Evolutionary conservation across 1,284 basidiomycete genomes (phyloP), one percentile per base, ranked within the genome.

Genomic region (Rhodotorula sp.): DNA sequence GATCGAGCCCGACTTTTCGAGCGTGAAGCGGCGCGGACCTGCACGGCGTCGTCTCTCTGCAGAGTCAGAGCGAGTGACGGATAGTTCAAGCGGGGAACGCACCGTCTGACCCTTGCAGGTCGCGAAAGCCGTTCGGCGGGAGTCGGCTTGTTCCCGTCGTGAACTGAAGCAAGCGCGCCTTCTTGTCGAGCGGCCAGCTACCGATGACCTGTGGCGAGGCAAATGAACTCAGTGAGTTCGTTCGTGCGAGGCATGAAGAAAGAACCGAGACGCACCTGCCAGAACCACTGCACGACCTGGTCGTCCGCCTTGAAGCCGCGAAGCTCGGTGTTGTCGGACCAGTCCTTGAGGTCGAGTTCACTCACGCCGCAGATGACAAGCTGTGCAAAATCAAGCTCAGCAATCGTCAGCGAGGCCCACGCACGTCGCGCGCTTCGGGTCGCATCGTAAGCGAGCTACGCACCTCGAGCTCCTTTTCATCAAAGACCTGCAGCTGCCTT

Each of bases 391-490:
- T 80, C 34, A 56, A 8, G 9, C 17, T 34, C 34, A 34, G 34
- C 34, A 17, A 19, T 21, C 9, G 19, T 5, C 34, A 80, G 67
- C 79, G 21, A 42, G 42, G 52, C 14, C 7, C 19, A 49, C 5
- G 48, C 23, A 8, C 25, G 25, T 53, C 21, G 25, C 25, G n/a
- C 13, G 13, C 19, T 5, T 25, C 52, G 13, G 27, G n/a, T 4
- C n/a, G 25, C 13, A 34, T n/a, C 12, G 7, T 5, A 49, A 46
- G 34, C 34, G 19, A 14, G 25, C 16, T 23, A 70, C 79, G 61
- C 64, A 81, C 79, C 82, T 99, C 97, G 49, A 99, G 87, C 81
- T 99, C 97, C 84, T 97, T 91, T 77, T 98, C 96, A 80, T 97
- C 95, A 83, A 99, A 99, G 72, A 86, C 84, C 70, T 84, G 80